phyloP scores from a whole-genome alignment of 106 monocot genomes.

The Allium sativum region DNA sequence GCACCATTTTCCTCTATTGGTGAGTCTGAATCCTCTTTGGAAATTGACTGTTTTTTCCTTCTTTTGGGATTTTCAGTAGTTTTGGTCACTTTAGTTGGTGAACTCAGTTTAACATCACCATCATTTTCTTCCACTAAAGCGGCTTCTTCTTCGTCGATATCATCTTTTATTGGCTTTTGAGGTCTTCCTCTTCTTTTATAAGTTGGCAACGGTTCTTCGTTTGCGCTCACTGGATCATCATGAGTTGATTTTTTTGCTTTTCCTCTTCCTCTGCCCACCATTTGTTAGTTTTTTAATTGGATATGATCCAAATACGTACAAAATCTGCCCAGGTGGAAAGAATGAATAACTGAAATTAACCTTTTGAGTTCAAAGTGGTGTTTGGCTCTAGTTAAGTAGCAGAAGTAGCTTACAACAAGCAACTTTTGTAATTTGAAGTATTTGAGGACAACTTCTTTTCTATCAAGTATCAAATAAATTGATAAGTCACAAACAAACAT shows the following conservation, averaged over 20 bases:
- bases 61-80: constrained; percentile 21
- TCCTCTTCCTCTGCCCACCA: constrained; percentile 75
- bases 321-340: not conserved
- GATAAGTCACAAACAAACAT: too few relatives aligned
- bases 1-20: constrained; percentile 22
- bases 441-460: not conserved
- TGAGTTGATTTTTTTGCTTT: constrained; percentile 54
- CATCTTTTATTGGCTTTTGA: constrained; percentile 44
- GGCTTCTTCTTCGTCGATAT: constrained; percentile 28
- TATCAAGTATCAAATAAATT: too few relatives aligned
- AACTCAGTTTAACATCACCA: constrained; percentile 5
- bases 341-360: too few relatives aligned
- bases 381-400: too few relatives aligned
- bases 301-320: too few relatives aligned
- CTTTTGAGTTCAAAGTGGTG: too few relatives aligned
- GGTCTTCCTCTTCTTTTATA: constrained; percentile 53
- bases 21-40: constrained; percentile 28
- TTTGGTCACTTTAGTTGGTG: constrained; percentile 14
- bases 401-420: too few relatives aligned
- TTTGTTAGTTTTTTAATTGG: too few relatives aligned
- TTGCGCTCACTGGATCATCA: constrained; percentile 29
- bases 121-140: constrained; percentile 20
- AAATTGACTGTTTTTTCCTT: constrained; percentile 19
- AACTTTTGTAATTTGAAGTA: too few relatives aligned
- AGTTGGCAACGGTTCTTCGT: constrained; percentile 33